Conservation (phyloP, 345 rosid genomes). For the Bretschneidera sinensis region DNA sequence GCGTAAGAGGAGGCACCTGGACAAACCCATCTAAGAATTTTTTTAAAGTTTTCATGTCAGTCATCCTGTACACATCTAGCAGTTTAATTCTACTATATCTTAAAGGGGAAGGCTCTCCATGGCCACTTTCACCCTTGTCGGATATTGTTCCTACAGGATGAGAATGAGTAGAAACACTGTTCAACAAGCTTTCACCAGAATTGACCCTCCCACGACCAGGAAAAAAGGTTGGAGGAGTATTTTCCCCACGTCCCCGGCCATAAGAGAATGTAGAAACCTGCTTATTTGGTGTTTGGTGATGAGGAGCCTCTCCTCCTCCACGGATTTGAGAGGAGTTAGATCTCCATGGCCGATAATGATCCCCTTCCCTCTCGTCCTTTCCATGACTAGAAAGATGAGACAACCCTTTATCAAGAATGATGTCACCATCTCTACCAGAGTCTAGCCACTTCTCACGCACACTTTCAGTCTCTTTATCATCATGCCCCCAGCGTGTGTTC, state of each 20-base stretch:
- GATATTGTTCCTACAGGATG: constrained; percentile 37
- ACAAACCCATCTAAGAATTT: constrained; percentile 50
- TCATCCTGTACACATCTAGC: constrained; percentile 67
- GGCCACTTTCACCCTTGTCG: constrained; percentile 56
- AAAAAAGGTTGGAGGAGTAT: constrained; percentile 38
- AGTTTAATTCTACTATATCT: constrained; percentile 74
- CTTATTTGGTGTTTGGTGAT: constrained; percentile 63
- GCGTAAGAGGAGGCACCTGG: constrained; percentile 67
- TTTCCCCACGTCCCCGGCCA: constrained; percentile 74
- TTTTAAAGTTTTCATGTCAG: constrained; percentile 39
- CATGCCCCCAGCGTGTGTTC: constrained; percentile 98
- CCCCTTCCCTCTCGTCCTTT: constrained; percentile 66
- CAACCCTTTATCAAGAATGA: constrained; percentile 50
- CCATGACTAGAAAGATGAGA: constrained; percentile 45
- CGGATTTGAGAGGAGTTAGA: constrained; percentile 55
- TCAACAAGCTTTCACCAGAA: constrained; percentile 47
- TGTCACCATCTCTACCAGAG: constrained; percentile 63
- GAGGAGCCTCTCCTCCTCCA: constrained; percentile 71
- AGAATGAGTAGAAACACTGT: constrained; percentile 31
- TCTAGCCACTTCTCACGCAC: constrained; percentile 55
- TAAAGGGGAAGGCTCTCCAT: constrained; percentile 41
- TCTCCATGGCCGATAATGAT: constrained; percentile 79
- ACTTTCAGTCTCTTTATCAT: constrained; percentile 54
- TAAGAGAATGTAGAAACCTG: constrained; percentile 52
- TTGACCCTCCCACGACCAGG: constrained; percentile 60